Base-by-base conservation (phyloP, 352 stramenopile species). In the Phytopythium cucurbitacearum region DNA sequence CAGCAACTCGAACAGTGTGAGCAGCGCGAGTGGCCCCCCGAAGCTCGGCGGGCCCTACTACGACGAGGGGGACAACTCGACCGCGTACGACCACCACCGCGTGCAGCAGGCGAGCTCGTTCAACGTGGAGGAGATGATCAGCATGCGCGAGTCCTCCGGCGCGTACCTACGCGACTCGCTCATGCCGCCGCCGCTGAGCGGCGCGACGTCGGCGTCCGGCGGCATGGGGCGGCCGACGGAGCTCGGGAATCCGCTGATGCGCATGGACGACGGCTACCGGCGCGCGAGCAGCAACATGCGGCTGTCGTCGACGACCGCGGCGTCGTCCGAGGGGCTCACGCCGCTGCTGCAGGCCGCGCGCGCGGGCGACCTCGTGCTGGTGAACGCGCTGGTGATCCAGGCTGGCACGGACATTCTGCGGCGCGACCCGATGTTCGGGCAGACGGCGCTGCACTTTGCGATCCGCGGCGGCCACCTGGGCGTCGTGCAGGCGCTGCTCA, bases 351-450 rank as follows among this genome's bases (percentile, higher is more conserved):
- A 86, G 46, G 78, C 78, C 4, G 78, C 78, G 7, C 59, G 71
- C n/a, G 65, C 74, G 4, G 78, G 78, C 10, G 76, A 87, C 51
- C 71, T 89, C 13, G 71, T 89, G 33, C 54, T 86, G 4, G 64
- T 89, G 13, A 89, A 89, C 40, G 76, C 78, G 11, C 53, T 89
- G 3, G 61, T 87, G n/a, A 79, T 89, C 48, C 78, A 89, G 56
- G 67, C 76, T 0, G 78, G 76, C 32, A 89, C 78, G 8, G 78
- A 89, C 46, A 79, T 89, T 34, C 53, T 89, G 28, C 73, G 78
- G 7, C 73, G 78, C 10, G 78, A 89, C 52, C 76, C 78, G n/a
- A 64, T 75, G 50, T 87, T 72, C 48, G 75, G 78, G 7, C 78
- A 89, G 50, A 89, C 76, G 28, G 78, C 76, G 10, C 63, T 89